Base-by-base conservation (phyloP, 768 basidiomycete genomes). In the Pleurotus ostreatus region DNA sequence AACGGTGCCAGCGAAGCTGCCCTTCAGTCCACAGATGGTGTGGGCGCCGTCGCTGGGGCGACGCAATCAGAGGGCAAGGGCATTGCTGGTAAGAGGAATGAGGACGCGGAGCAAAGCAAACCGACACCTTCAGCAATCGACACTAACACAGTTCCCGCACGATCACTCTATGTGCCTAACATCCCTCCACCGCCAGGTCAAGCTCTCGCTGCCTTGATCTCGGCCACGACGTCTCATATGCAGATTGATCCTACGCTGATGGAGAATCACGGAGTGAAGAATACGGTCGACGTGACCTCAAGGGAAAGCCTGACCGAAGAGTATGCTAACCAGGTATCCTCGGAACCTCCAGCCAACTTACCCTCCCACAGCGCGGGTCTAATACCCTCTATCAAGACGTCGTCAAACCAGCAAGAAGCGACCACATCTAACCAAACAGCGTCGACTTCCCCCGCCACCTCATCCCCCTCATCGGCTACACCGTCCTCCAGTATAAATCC, bases 401-500 rank as follows among this genome's bases (percentile, higher is more conserved):
- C 43, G 54, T 20, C 46, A 44, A 57, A 47, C 43, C 55, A 11
- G 44, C 30, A 30, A 46, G 13, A 60, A 8, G 25, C 59, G 22
- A 12, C 59, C n/a, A 22, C 57, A 23, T 8, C 49, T 13, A 58
- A 48, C 30, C 9, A 47, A 45, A 46, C 46, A 13, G 34, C 58
- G 48, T 11, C 51, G 38, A 15, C 52, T 49, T 45, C 55, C 16
- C 11, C 51, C 15, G 23, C 49, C 16, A 26, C 51, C 39, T 41
- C 48, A 15, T 15, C 40, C n/a, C 45, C 44, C 46, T 43, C 57
- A 37, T 41, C 48, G 44, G n/a, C 41, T 8, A 45, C 60, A 49
- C 60, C 16, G 30, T 57, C 62, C 40, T 49, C 63, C 9, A 57
- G 55, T 18, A 68, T 75, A 49, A 76, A 77, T 56, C 77, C 78